Base-by-base conservation (phyloP, 148 eudicot genomes). In the Dysphania ambrosioides region DNA sequence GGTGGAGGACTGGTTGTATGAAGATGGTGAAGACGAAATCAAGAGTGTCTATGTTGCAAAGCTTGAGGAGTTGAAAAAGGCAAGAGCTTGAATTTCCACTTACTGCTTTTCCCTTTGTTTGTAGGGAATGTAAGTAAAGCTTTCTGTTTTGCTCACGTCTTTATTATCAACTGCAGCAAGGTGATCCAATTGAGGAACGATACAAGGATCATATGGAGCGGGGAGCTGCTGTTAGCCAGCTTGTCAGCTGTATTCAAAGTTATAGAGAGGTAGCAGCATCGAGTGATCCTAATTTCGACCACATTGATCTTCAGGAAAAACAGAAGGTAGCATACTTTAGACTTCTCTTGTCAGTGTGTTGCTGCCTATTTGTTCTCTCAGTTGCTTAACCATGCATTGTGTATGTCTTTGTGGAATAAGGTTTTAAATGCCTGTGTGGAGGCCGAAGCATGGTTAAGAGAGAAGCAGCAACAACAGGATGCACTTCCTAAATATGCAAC, bases 1-100 rank as follows among this genome's bases (percentile, higher is more conserved):
- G 80, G 88, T 85, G 19, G 98, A 93, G 78, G 98, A 93, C 71
- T 93, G 98, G 98, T 83, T 93, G 75, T 93, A 93, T 74, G 98
- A 91, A 77, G 98, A 91, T 66, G 98, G 98, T 2, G 99, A 95
- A 81, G 97, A 95, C 84, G 97, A 95, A 76, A 95, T 88, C 16
- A 92, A 90, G 80, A 97, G 97, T 27, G 96, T 95, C 12, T 95
- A 92, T 55, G 66, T 88, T 80, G 97, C 96, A 41, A 95, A 92
- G 82, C 94, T 95, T 78, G 96, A 92, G 41, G 99, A 95, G 79
- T 90, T 92, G 73, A 95, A 90, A 79, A 92, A 86, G 99, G 97
- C 87, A 38, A 49, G 77, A 29, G n/a, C n/a, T n/a, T n/a, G n/a
- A 31, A 9, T 8, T 73, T 32, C 15, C 38, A 30, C 38, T 1